A percentile compares a stretch with the other conserved stretches of the same genome.
phyloP scores from a whole-genome alignment of 495 filamentous ascomycete genomes.

The Xeromyces bisporus region DNA sequence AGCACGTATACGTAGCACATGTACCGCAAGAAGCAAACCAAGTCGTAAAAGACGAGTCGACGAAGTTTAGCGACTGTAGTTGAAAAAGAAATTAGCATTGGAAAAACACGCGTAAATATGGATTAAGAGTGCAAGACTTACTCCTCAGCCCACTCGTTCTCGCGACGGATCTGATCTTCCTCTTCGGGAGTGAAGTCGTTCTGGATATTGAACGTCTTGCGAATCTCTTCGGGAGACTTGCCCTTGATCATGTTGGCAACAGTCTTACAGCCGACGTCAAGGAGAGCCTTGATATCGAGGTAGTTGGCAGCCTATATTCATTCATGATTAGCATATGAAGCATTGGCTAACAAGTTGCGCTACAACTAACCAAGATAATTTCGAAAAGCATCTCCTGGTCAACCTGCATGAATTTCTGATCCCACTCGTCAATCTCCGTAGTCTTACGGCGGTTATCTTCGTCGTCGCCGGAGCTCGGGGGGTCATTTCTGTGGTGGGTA shows the following conservation, averaged over 20 bases:
- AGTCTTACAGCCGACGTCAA: conserved; percentile 52
- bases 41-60: too few species aligned
- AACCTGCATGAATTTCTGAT: conserved; percentile 99
- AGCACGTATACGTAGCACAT: too few species aligned
- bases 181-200: conserved; percentile 64
- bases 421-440: conserved; percentile 98
- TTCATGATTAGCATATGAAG: neutral
- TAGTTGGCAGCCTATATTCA: conserved; percentile 45
- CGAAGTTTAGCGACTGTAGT: conserved; percentile 23
- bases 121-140: conserved; percentile 12
- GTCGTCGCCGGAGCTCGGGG: conserved; percentile 66
- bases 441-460: conserved; percentile 93
- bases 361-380: conserved; percentile 76
- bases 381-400: conserved; percentile 99
- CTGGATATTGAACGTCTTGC: conserved; percentile 60
- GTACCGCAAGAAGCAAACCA: too few species aligned
- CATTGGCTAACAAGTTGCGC: neutral
- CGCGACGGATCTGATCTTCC: conserved; percentile 52
- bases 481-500: conserved; percentile 79
- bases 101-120: neutral
- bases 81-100: conserved; percentile 8
- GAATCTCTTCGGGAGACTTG: conserved; percentile 57
- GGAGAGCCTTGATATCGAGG: conserved; percentile 52
- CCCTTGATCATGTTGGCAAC: conserved; percentile 63
- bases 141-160: conserved; percentile 64